Evolutionary conservation across 176 grass and related monocot genomes (phyloP).

Genomic region (Calamus simplicifolius): DNA sequence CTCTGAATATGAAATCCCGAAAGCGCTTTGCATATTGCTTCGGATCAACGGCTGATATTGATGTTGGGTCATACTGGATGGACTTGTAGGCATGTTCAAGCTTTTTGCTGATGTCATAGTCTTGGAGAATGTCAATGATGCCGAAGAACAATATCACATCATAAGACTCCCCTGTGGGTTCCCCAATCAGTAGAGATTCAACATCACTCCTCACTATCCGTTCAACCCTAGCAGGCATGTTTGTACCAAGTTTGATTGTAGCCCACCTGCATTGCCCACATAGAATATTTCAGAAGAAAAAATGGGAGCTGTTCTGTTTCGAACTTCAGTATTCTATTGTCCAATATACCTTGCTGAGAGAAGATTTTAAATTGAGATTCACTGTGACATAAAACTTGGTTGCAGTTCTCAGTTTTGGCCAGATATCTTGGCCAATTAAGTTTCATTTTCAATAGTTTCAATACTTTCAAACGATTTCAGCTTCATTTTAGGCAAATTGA

Average conservation of each 20-base stretch:
- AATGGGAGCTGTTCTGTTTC: no score
- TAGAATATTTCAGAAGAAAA: no score
- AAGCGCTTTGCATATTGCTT: slow-evolving; percentile 77
- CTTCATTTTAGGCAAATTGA: no score
- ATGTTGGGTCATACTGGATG: slow-evolving; percentile 65
- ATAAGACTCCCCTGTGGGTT: slow-evolving; percentile 62
- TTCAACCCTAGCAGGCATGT: slow-evolving; percentile 84
- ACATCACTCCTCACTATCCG: slow-evolving; percentile 37
- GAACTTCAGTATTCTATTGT: no score
- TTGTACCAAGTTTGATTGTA: slow-evolving; percentile 42
- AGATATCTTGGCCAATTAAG: no score
- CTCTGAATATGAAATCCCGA: slow-evolving; percentile 71
- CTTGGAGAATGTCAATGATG: slow-evolving; percentile 89
- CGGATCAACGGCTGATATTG: slow-evolving; percentile 70
- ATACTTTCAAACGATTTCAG: no score
- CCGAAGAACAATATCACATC: slow-evolving; percentile 79
- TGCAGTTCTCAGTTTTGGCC: no score
- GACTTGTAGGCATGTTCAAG: slow-evolving; percentile 92
- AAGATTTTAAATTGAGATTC: no score
- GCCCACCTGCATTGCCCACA: slow-evolving; percentile 33
- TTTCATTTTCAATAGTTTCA: no score
- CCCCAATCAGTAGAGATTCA: slow-evolving; percentile 43
- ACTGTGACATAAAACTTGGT: no score
- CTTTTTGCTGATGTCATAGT: slow-evolving; percentile 90
- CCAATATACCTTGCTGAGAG: no score